Base-by-base conservation (phyloP, 352 stramenopile species). In the Phytophthora constricta region DNA sequence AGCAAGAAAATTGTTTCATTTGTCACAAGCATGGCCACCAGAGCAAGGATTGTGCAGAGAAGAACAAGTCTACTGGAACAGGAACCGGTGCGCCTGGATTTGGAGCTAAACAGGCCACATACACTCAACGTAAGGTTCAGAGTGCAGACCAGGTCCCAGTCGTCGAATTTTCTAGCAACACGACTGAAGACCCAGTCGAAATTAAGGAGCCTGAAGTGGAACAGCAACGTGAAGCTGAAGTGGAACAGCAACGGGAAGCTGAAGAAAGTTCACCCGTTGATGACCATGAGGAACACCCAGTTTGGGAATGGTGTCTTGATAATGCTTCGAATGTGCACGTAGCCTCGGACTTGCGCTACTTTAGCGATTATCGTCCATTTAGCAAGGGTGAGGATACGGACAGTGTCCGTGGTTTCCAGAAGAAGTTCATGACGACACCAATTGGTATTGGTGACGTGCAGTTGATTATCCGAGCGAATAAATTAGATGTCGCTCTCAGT, bases 231-330 rank as follows among this genome's bases (percentile, higher is more conserved):
- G 31, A 37, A 37, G 11, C 5, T 11, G 31, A 37, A 11, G 31
- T n/a, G n/a, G n/a, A n/a, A n/a, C n/a, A n/a, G 31, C 31, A 37
- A 37, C 31, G 31, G 5, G 31, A 37, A 37, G 11, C 5, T 11
- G 31, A 37, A 11, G 31, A 11, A 37, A 37, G 11, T 37, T 37
- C 31, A 37, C 31, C 31, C 3, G 34, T 48, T 10, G 39, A 20
- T 20, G 27, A 13, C 34, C 19, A 48, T 23, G 34, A 8, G 2
- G 43, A 48, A 11, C 45, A 54, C 25, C 16, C n/a, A 8, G n/a
- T 45, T 5, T 58, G 47, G 33, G 47, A 58, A 45, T 65, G 57
- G 57, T 65, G 57, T 26, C 58, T 65, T 7, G 57, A 58, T 27
- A 65, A 65, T 19, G 47, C 47, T 23, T 20, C 47, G 26, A 65